Percentiles rank a stretch among this genome's conserved stretches.
These are phyloP conservation scores for Microdochium trichocladiopsis DNA, from an alignment of 2,329 filamentous ascomycete genomes.

Conservation along the genomic window DNA sequence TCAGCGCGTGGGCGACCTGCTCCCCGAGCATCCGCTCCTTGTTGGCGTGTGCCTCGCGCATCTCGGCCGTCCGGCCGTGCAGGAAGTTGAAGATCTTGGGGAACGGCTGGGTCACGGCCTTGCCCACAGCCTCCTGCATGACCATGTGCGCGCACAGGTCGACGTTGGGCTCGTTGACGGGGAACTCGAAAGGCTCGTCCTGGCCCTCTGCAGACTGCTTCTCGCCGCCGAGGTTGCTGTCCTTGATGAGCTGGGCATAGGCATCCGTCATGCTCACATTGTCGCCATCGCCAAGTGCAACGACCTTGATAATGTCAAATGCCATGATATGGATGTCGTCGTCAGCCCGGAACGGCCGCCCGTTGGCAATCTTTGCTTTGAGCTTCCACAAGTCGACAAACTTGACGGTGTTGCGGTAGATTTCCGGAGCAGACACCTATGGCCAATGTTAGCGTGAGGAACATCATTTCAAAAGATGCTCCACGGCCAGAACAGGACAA, in stretches of 20 bases:
- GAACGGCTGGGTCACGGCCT: slow-evolving; percentile 1
- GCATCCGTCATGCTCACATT: slow-evolving; percentile 6
- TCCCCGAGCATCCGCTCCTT: slow-evolving; percentile 6
- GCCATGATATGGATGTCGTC: slow-evolving; percentile 20
- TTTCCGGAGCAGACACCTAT: slow-evolving; percentile 22
- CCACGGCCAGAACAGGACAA: neutral
- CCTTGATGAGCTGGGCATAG: slow-evolving; percentile 3
- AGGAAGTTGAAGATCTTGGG: slow-evolving; percentile 5
- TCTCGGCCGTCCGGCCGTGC: slow-evolving; percentile 4
- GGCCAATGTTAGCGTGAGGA: slow-evolving; percentile 9
- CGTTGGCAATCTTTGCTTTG: slow-evolving; percentile 17
- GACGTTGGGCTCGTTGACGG: slow-evolving; percentile 1
- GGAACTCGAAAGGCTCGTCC: slow-evolving; percentile 3
- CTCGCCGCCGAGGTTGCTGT: neutral
- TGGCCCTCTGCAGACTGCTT: neutral
- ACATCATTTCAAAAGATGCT: neutral
- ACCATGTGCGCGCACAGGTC: slow-evolving; percentile 3
- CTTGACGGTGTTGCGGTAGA: slow-evolving; percentile 17
- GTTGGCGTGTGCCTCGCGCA: slow-evolving; percentile 3
- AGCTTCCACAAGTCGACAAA: slow-evolving; percentile 23
- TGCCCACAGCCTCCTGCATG: slow-evolving; percentile 5
- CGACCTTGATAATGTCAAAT: slow-evolving; percentile 23
- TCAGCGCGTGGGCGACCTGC: slow-evolving; percentile 5
- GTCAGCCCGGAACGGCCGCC: slow-evolving; percentile 18
- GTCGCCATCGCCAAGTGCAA: slow-evolving; percentile 17